Percentiles rank a stretch among this genome's conserved stretches.
These are phyloP conservation scores for Rhexocercosporidium sp. DNA, from an alignment of 2,329 filamentous ascomycete species.

Conservation along the genomic window DNA sequence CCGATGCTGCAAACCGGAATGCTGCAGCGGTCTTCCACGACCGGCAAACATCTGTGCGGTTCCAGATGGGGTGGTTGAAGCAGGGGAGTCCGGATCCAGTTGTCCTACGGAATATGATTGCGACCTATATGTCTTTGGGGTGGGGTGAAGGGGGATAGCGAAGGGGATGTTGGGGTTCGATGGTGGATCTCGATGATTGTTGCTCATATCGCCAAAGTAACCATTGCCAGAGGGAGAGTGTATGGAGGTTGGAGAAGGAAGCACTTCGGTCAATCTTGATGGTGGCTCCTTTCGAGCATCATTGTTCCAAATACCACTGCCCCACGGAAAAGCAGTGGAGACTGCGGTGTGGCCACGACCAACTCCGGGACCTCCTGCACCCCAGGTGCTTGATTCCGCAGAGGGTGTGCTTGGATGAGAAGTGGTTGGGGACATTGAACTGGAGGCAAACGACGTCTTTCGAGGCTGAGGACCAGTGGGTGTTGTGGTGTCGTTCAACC, in stretches of 20 bases:
- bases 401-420: constrained; percentile 84
- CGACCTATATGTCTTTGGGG: constrained; percentile 90
- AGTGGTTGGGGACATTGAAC: constrained; percentile 76
- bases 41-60: constrained; percentile 32
- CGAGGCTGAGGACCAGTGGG: constrained; percentile 64
- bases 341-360: constrained; percentile 50
- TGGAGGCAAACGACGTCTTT: constrained; percentile 78
- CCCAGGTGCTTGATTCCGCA: constrained; percentile 66
- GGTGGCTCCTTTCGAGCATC: constrained; percentile 78
- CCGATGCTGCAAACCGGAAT: constrained; percentile 77
- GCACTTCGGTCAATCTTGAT: constrained; percentile 73
- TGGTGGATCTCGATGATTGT: constrained; percentile 55
- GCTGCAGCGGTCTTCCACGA: constrained; percentile 51
- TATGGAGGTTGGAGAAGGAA: constrained; percentile 73
- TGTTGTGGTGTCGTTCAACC: constrained; percentile 83
- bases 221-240: constrained; percentile 49
- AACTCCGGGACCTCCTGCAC: constrained; percentile 46
- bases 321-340: constrained; percentile 67
- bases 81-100: constrained; percentile 68
- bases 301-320: constrained; percentile 81
- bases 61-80: constrained; percentile 32
- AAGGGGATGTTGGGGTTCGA: constrained; percentile 77
- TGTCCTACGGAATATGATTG: constrained; percentile 97
- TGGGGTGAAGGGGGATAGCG: constrained; percentile 85
- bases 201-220: constrained; percentile 55